Evolutionary conservation across 345 rosid species (phyloP).

Genomic region (Hevea brasiliensis): DNA sequence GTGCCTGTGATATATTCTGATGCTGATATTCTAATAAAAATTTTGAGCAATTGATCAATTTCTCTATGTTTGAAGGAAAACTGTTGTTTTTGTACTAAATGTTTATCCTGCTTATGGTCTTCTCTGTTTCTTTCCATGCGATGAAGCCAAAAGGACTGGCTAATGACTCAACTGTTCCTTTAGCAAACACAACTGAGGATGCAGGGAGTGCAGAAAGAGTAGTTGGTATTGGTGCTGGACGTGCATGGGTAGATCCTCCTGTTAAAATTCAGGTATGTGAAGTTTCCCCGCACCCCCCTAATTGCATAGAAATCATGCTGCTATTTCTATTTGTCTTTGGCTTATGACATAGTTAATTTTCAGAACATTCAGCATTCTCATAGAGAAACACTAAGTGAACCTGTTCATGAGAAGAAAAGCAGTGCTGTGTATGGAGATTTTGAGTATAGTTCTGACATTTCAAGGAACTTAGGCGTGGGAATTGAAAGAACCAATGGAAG

Average conservation of each 20-base stretch:
- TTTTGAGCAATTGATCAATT: background rate
- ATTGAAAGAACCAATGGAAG: constrained; percentile 53
- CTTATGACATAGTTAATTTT: constrained; percentile 25
- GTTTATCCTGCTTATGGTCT: background rate
- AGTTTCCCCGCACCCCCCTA: background rate
- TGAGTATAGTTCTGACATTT: constrained; percentile 62
- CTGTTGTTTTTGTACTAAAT: background rate
- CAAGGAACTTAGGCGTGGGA: constrained; percentile 51
- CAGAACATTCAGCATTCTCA: constrained; percentile 52
- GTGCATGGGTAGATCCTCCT: constrained; percentile 58
- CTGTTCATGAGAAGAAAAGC: constrained; percentile 53
- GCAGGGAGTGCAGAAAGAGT: constrained; percentile 54
- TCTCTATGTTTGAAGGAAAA: background rate
- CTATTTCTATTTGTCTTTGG: constrained; percentile 9
- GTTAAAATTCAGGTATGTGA: constrained; percentile 56
- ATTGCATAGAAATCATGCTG: background rate
- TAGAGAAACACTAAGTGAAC: constrained; percentile 52
- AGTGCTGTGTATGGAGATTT: constrained; percentile 50
- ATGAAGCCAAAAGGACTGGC: constrained; percentile 47
- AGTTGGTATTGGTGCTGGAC: constrained; percentile 39
- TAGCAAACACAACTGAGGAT: constrained; percentile 42
- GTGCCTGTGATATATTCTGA: background rate
- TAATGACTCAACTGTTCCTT: constrained; percentile 38
- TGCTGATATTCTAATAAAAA: background rate
- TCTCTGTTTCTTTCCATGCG: constrained; percentile 16